Evolutionary conservation across 768 basidiomycete genomes (phyloP), one percentile per base, ranked within the genome.

Genomic region (Rhodotorula graminis): DNA sequence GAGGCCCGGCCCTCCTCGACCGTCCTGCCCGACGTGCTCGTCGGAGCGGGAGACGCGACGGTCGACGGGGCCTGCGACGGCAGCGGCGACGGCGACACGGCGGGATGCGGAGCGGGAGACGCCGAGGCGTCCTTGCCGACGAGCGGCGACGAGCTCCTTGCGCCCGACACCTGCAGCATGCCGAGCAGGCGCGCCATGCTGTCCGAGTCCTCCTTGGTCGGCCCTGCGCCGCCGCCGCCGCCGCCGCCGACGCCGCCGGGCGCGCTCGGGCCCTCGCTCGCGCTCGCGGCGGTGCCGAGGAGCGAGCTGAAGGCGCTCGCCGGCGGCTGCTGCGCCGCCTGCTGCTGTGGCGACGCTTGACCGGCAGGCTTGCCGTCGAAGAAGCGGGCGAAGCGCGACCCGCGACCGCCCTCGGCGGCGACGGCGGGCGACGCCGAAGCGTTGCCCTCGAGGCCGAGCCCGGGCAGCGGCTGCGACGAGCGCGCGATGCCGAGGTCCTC

Each of bases 371-470:
- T 71, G 64, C 65, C 75, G 44, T 76, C 75, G 56, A 76, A 76
- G 69, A 76, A 76, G 60, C 65, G 67, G 42, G 75, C 75, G 63
- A 76, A 76, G 37, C 74, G 68, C n/a, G 71, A 72, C 3, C 44
- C 49, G 9, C 75, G 53, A 6, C 71, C 69, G 29, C 63, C 65
- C 4, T 44, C 23, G 21, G 10, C 10, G 4, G 58, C 15, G 12
- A 31, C 21, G 4, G 16, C 33, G 42, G 44, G 14, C 44, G 44
- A 3, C 11, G 44, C 12, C 44, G 44, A 46, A 3, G 44, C 44
- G 18, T 3, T 12, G 14, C 44, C 44, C 6, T 46, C 44, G 44
- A 46, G 18, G 6, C 44, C 67, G 63, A 67, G 50, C 19, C 71
- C 71, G 12, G 61, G 67, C n/a, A 64, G 69, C 3, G 67, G 53